phyloP scores from a whole-genome alignment of 2,329 filamentous ascomycete genomes.

The Fusarium euwallaceae region DNA sequence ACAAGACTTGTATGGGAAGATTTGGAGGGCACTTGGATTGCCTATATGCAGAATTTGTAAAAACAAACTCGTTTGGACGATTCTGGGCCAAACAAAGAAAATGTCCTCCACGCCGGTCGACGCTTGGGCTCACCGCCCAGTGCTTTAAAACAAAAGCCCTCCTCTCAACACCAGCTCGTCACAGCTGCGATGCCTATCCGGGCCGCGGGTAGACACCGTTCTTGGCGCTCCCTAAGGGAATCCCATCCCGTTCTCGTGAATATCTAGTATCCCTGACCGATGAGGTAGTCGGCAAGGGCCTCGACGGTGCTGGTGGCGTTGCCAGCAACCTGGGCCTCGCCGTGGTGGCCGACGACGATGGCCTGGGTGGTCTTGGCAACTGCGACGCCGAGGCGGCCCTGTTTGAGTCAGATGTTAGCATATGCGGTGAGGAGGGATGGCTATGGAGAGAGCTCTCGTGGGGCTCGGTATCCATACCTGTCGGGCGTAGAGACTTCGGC shows the following conservation, averaged over 20 bases:
- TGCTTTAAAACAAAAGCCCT: constrained; percentile 44
- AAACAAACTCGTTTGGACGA: constrained; percentile 42
- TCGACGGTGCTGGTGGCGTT: constrained; percentile 84
- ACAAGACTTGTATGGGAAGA: constrained; percentile 6
- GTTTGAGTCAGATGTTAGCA: constrained; percentile 15
- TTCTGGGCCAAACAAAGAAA: constrained; percentile 40
- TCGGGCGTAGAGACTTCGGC: constrained; percentile 85
- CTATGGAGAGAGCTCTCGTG: not conserved
- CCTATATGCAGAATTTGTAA: constrained; percentile 48
- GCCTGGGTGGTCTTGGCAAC: constrained; percentile 90
- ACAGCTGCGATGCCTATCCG: constrained; percentile 37
- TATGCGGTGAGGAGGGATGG: not conserved
- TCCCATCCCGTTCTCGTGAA: constrained; percentile 14
- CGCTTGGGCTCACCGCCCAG: constrained; percentile 37
- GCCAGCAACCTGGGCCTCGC: constrained; percentile 78
- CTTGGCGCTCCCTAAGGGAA: constrained; percentile 23
- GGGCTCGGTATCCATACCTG: constrained; percentile 68
- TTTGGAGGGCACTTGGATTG: constrained; percentile 42
- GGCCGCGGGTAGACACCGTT: constrained; percentile 33
- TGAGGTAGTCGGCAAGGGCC: constrained; percentile 88
- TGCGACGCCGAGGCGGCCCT: constrained; percentile 83
- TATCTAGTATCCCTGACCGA: constrained; percentile 79
- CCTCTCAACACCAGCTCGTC: constrained; percentile 41
- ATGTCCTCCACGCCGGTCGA: constrained; percentile 38
- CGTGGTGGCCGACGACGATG: constrained; percentile 90